Base-by-base conservation (phyloP, 1,284 basidiomycete species). In the Ganoderma lucidum region DNA sequence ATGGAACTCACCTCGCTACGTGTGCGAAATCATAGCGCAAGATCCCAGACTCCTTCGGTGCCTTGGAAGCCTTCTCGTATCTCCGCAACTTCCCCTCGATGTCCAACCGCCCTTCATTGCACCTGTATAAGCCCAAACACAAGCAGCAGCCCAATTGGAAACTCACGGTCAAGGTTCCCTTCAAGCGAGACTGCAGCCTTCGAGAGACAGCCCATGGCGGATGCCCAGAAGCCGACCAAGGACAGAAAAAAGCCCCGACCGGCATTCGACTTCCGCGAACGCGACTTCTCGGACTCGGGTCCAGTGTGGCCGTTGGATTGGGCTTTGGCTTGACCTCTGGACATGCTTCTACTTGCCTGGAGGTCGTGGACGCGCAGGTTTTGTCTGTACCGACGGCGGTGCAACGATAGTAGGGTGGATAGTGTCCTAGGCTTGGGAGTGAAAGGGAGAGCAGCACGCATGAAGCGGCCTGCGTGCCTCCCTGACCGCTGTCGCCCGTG, bases 11-110 rank as follows among this genome's bases (percentile, higher is more conserved):
- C 78, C 78, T 79, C 6, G 71, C 72, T 9, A 76, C 51, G 44
- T 74, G 74, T 19, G 71, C 70, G 19, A 71, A 71, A 62, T 79
- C 78, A 63, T 76, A 78, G 5, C 76, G 74, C 17, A 68, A 23
- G 0, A 78, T 63, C 3, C 77, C 77, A 9, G 75, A 75, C 2
- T 30, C 45, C 1, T 32, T 32, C 2, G 69, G 69, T 0, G 71
- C 66, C 17, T 63, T 19, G 28, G 65, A 48, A 0, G 74, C 68
- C 59, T 66, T 64, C 56, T 78, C 73, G 37, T 70, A 44, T 28
- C 63, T 41, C 35, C 70, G 69, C 8, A 73, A 45, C n/a, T 66
- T 32, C 45, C 41, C 12, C 59, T 72, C 69, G 5, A 72, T 61
- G 45, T 71, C 69, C n/a, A 73, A 37, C 12, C 67, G 67, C 12